A percentile compares a stretch with the other conserved stretches of the same genome.
These are phyloP conservation scores for Rhynchospora breviuscula DNA, from an alignment of 176 grass and related monocot species.

Conservation along the genomic window DNA sequence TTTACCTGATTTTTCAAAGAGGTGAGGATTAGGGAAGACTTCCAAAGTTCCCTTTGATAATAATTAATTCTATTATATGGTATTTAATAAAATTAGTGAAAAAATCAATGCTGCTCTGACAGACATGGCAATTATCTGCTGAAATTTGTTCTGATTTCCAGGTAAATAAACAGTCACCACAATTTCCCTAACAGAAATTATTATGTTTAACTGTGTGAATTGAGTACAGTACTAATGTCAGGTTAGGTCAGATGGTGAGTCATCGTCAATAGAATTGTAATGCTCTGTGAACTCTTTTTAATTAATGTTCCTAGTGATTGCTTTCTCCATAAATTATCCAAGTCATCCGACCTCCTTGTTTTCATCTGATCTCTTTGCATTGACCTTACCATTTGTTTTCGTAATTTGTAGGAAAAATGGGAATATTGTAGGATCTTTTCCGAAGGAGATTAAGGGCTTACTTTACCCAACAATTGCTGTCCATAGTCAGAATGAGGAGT, in stretches of 20 bases:
- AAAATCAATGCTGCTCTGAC: background rate
- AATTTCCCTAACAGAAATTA: background rate
- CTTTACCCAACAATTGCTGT: constrained; percentile 87
- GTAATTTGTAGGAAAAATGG: constrained; percentile 76
- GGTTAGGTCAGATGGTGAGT: background rate
- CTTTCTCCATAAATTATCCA: background rate
- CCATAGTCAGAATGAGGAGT: constrained; percentile 91
- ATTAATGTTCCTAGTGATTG: background rate
- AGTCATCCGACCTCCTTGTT: background rate
- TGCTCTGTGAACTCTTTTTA: constrained; percentile 17
- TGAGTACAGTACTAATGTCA: background rate
- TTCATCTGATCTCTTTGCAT: background rate
- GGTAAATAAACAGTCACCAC: background rate
- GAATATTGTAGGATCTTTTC: constrained; percentile 50
- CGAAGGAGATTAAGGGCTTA: constrained; percentile 73
- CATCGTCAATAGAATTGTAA: background rate
- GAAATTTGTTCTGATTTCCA: background rate
- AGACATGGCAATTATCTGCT: background rate
- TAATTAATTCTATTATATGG: background rate
- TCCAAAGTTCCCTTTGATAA: background rate
- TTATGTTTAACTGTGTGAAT: background rate
- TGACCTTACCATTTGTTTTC: constrained; percentile 14
- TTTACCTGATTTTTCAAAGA: background rate
- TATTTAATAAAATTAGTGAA: background rate
- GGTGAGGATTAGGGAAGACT: background rate